Conservation (phyloP, 2,329 filamentous ascomycete species). For the Xylaria sp. region DNA sequence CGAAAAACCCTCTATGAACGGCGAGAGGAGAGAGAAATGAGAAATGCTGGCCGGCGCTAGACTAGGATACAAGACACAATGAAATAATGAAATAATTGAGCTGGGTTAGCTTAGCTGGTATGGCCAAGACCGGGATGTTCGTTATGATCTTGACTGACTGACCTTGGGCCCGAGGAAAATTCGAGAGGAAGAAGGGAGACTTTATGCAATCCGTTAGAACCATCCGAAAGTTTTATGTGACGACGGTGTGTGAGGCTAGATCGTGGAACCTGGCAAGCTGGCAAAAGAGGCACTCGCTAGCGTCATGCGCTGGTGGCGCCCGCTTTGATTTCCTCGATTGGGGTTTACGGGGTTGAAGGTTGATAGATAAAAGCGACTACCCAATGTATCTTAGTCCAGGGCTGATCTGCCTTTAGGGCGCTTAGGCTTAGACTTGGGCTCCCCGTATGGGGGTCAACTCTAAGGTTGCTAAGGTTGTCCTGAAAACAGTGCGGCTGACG, state of each 20-base stretch:
- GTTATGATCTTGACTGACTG: not conserved
- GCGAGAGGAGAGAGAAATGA: not conserved
- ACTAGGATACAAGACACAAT: not conserved
- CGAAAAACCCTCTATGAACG: not conserved
- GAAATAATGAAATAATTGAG: not conserved
- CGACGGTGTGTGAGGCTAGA: slow-evolving; percentile 26
- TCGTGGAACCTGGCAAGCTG: slow-evolving; percentile 30
- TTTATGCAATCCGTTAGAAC: slow-evolving; percentile 10
- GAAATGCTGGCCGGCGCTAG: not conserved
- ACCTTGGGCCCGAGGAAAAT: not conserved
- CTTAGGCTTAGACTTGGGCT: slow-evolving; percentile 2
- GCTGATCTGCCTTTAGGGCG: slow-evolving; percentile 15
- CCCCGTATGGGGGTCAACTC: not conserved
- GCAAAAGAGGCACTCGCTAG: slow-evolving; percentile 29
- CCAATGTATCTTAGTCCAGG: not conserved
- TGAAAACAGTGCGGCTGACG: slow-evolving; percentile 33
- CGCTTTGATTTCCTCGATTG: slow-evolving; percentile 23
- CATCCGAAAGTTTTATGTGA: slow-evolving; percentile 23
- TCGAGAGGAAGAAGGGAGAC: slow-evolving; percentile 14
- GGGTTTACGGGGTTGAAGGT: not conserved
- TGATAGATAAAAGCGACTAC: slow-evolving; percentile 3
- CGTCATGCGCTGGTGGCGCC: slow-evolving; percentile 29
- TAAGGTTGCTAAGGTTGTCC: not conserved
- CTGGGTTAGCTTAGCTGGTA: slow-evolving; percentile 11
- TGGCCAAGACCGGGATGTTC: not conserved